Percentiles rank a stretch among this genome's conserved stretches.
Evolutionary conservation across 2,329 filamentous ascomycete species (phyloP).

Genomic region (Neonectria sp.): DNA sequence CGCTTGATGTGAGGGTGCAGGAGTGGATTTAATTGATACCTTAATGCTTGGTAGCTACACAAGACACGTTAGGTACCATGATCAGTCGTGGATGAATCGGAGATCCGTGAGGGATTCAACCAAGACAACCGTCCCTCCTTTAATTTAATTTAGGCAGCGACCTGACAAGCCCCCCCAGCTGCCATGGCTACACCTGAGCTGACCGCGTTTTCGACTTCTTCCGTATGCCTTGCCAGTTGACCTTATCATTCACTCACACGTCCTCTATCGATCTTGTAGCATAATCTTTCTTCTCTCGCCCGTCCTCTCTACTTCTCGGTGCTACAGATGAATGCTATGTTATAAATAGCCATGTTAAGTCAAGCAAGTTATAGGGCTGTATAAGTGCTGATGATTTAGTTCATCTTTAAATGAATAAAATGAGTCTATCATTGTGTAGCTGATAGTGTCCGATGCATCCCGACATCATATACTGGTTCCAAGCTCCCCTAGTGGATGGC

Average conservation of each 20-base stretch:
- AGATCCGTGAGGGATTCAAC: not conserved
- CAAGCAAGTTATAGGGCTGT: too few species aligned
- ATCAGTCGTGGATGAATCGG: not conserved
- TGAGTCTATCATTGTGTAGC: too few species aligned
- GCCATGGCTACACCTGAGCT: constrained; percentile 2
- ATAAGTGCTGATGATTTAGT: too few species aligned
- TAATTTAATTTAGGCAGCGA: not conserved
- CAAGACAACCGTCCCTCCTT: not conserved
- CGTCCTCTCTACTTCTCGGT: too few species aligned
- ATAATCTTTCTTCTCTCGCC: too few species aligned
- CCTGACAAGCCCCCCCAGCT: not conserved
- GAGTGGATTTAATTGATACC: not conserved
- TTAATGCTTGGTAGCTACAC: not conserved
- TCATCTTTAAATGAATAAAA: too few species aligned
- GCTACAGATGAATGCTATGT: too few species aligned
- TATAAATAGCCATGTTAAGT: too few species aligned
- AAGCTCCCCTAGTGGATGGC: too few species aligned
- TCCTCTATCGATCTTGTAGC: not conserved
- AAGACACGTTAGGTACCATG: not conserved
- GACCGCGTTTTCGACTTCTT: not conserved
- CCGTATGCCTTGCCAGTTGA: not conserved
- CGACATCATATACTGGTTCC: too few species aligned
- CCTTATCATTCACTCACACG: not conserved
- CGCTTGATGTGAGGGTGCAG: not conserved
- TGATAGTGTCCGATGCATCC: too few species aligned